These are phyloP conservation scores for Rhizomucor miehei DNA, from an alignment of 371 early-diverging fungal species.

Conservation along the genomic window DNA sequence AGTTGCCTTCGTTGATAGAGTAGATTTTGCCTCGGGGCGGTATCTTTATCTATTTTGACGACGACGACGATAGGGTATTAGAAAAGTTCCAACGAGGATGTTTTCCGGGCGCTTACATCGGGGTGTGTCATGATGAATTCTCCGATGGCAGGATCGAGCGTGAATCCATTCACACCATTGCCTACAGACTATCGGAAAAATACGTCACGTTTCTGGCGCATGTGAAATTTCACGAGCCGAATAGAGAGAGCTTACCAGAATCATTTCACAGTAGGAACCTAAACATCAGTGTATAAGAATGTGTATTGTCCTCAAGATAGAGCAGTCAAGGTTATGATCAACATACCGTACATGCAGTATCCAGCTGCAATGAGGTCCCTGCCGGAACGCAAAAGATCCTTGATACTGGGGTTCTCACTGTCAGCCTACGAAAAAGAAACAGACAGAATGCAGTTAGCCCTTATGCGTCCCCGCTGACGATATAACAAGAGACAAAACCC, in stretches of 20 bases:
- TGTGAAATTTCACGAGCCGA: conserved; percentile 12
- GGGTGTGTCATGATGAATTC: conserved; percentile 98
- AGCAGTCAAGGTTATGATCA: not conserved
- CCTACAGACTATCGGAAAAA: conserved; percentile 68
- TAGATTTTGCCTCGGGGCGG: conserved; percentile 94
- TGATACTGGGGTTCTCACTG: conserved; percentile 47
- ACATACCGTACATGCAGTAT: conserved; percentile 91
- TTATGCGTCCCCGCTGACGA: not conserved
- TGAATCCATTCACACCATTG: conserved; percentile 92
- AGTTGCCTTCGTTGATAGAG: conserved; percentile 98
- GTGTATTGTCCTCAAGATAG: too few species aligned
- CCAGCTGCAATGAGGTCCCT: conserved; percentile 92
- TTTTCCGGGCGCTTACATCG: conserved; percentile 55
- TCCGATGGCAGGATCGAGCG: conserved; percentile 94
- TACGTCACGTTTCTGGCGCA: conserved; percentile 10
- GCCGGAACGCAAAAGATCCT: conserved; percentile 87
- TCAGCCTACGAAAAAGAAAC: conserved; percentile 34
- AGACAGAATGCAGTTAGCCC: too few species aligned
- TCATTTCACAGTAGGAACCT: conserved; percentile 77
- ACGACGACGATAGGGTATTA: too few species aligned
- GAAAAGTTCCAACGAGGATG: too few species aligned
- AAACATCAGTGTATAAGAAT: not conserved
- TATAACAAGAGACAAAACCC: not conserved
- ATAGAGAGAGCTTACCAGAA: conserved; percentile 45
- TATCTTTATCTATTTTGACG: conserved; percentile 56